Conservation (phyloP, 768 basidiomycete species). For the Suillus decipiens region DNA sequence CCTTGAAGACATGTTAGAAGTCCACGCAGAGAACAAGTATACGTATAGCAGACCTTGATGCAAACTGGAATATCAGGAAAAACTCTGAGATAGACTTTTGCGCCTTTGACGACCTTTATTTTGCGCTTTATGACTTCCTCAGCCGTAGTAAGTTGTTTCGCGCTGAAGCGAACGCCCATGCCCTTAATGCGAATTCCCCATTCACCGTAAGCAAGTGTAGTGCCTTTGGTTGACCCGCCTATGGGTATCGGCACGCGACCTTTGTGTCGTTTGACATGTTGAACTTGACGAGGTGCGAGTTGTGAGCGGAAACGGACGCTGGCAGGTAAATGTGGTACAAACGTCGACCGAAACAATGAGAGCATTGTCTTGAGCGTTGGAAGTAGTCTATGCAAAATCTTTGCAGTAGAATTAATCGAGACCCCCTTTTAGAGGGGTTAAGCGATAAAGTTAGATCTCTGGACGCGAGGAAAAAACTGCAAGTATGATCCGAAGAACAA, state of each 20-base stretch:
- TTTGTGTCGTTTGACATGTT: slow-evolving; percentile 88
- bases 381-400: background rate
- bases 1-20: slow-evolving; percentile 43
- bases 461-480: background rate
- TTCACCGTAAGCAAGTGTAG: slow-evolving; percentile 88
- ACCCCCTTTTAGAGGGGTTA: background rate
- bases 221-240: slow-evolving; percentile 92
- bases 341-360: background rate
- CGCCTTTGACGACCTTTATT: slow-evolving; percentile 86
- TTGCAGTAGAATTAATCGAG: background rate
- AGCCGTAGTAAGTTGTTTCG: slow-evolving; percentile 80
- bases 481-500: background rate
- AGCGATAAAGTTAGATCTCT: background rate
- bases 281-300: slow-evolving; percentile 82
- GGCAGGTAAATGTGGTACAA: background rate
- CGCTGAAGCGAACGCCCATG: slow-evolving; percentile 76
- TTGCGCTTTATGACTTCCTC: slow-evolving; percentile 89
- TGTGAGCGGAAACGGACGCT: slow-evolving; percentile 47
- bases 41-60: slow-evolving; percentile 68
- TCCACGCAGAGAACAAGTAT: background rate
- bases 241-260: slow-evolving; percentile 82
- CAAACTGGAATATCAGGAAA: slow-evolving; percentile 98
- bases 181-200: slow-evolving; percentile 91
- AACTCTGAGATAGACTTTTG: slow-evolving; percentile 44
- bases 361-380: background rate